Percentiles rank a stretch among this genome's conserved stretches.
Conservation (phyloP, 805 yeast species). For the Sugiyamaella lignohabitans region DNA sequence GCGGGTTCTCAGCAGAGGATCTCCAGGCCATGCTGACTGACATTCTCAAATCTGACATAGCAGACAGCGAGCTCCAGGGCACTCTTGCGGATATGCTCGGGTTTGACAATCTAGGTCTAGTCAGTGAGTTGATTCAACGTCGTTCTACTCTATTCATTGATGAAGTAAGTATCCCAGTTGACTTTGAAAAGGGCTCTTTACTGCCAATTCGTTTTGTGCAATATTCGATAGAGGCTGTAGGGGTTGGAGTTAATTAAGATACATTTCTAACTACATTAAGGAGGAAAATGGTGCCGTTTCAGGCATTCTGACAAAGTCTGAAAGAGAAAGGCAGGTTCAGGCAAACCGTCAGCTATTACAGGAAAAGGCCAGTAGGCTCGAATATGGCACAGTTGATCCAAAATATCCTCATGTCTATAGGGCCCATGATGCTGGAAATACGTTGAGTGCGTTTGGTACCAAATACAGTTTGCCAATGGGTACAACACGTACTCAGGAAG, state of each 20-base stretch:
- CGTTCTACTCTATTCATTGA: conserved; percentile 9
- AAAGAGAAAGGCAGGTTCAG: conserved; percentile 19
- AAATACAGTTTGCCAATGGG: conserved; percentile 77
- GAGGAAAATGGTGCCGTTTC: too few relatives aligned
- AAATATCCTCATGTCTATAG: conserved; percentile 84
- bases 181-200: too few relatives aligned
- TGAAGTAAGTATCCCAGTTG: too few relatives aligned
- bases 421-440: conserved; percentile 58
- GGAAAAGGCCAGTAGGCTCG: conserved; percentile 10
- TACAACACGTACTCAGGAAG: conserved; percentile 41
- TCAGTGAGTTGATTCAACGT: conserved; percentile 52
- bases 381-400: conserved; percentile 6
- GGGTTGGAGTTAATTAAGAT: too few relatives aligned
- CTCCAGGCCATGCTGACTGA: conserved; percentile 10
- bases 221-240: too few relatives aligned
- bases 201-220: too few relatives aligned
- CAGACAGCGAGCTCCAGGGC: conserved; percentile 62
- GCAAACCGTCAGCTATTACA: conserved; percentile 21
- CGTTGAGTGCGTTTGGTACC: conserved; percentile 73
- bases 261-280: too few relatives aligned
- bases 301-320: conserved; percentile 5
- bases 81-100: conserved; percentile 76
- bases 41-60: conserved; percentile 19
- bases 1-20: conserved; percentile 3
- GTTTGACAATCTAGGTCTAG: conserved; percentile 75